Base-by-base conservation (phyloP, 164 flowering plant species). In the Dillenia suffruticosa region DNA sequence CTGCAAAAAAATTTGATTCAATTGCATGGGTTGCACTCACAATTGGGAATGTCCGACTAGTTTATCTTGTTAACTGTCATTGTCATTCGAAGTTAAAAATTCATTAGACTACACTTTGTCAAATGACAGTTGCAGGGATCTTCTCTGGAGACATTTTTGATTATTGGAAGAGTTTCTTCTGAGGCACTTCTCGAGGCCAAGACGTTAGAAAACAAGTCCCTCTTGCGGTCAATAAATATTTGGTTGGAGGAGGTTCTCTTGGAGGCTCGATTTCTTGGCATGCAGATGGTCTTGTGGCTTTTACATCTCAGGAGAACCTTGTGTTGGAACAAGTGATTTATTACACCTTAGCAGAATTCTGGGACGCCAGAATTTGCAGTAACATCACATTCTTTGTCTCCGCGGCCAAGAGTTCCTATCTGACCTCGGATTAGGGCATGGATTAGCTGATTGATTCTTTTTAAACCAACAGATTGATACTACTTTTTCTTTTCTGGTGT, bases 111-210 rank as follows among this genome's bases (percentile, higher is more conserved):
- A 32, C 7, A 4, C 40, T 4, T 32, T 32, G 40, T 32, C 7
- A 5, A 19, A 32, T 43, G 54, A 67, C 88, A 90, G 94, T 56
- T 78, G 80, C 88, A 81, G 69, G 88, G 96, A 22, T 81, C 97
- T 54, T 85, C 96, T 40, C 76, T 86, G 0, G 90, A 86, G 67
- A 69, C 86, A 11, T 91, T 88, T 79, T 68, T 89, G 59, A 88
- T 94, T 58, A 80, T 89, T 49, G 99, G 96, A 56, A 81, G 77
- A 79, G 86, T 85, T 61, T 91, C 97, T 16, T 88, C 97, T 0
- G 85, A 84, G 74, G 97, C 93, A 46, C 73, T 94, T 45, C 40
- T 81, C 5, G 87, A 89, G 79, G 80, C 81, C 48, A 88, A 86
- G 75, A 62, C 57, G 75, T 63, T 58, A 48, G 84, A 82, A 46